A percentile compares a stretch with the other conserved stretches of the same genome.
Conservation (phyloP, 1,284 basidiomycete species). For the Apiotrichum veenhuisii region DNA sequence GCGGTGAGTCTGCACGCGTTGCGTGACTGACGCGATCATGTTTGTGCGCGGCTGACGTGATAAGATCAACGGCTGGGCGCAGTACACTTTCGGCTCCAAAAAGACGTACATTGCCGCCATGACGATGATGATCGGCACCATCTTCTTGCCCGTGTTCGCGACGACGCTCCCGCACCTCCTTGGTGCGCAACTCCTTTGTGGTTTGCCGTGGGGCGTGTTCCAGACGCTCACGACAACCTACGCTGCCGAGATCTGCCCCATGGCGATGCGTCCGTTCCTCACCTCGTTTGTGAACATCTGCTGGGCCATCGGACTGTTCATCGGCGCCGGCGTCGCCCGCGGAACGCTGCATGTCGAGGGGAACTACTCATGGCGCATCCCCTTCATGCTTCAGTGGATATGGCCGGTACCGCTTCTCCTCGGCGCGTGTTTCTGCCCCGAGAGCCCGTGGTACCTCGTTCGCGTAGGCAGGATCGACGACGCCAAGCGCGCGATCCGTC, state of each 20-base stretch:
- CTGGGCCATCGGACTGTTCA: slow-evolving; percentile 47
- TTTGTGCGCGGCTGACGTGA: not conserved
- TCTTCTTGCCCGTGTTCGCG: slow-evolving; percentile 49
- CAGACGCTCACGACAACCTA: slow-evolving; percentile 53
- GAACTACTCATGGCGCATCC: slow-evolving; percentile 26
- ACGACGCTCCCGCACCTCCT: slow-evolving; percentile 43
- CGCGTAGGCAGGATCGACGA: slow-evolving; percentile 45
- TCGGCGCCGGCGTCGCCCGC: slow-evolving; percentile 44
- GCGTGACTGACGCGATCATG: not conserved
- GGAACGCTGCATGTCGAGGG: slow-evolving; percentile 24
- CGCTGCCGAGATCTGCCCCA: slow-evolving; percentile 52
- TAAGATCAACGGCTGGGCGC: slow-evolving; percentile 31
- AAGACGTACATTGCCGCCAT: slow-evolving; percentile 39
- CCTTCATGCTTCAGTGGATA: slow-evolving; percentile 40
- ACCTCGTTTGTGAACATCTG: slow-evolving; percentile 45
- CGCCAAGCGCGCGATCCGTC: slow-evolving; percentile 48
- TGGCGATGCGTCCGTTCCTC: slow-evolving; percentile 19
- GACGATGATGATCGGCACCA: slow-evolving; percentile 34
- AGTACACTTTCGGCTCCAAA: slow-evolving; percentile 41
- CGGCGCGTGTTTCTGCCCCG: slow-evolving; percentile 34
- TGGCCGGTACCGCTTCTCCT: slow-evolving; percentile 31
- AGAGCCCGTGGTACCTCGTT: slow-evolving; percentile 24
- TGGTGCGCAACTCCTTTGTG: slow-evolving; percentile 24
- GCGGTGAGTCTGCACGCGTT: not conserved
- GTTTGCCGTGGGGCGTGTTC: slow-evolving; percentile 49